These are phyloP conservation scores for Penicillium sp. DNA, from an alignment of 2,329 filamentous ascomycete genomes.

Conservation along the genomic window DNA sequence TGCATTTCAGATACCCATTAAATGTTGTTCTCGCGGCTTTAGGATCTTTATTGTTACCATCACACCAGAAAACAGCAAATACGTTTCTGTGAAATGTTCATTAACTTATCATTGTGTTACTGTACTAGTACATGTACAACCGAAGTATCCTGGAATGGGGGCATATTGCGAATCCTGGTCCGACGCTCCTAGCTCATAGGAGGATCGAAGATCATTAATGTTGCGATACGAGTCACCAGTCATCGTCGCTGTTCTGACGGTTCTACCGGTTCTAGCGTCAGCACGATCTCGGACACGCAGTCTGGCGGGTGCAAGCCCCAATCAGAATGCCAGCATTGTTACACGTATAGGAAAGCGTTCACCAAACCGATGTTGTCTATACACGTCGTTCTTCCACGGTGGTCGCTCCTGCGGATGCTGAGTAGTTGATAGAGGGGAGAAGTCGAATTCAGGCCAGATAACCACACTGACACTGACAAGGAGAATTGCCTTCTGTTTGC, in stretches of 20 bases:
- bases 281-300: neutral
- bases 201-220: neutral
- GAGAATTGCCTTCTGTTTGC: neutral
- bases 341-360: neutral
- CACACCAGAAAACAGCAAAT: no score
- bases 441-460: neutral
- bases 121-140: neutral
- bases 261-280: neutral
- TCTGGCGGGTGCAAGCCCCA: neutral
- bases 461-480: neutral
- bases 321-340: neutral
- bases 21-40: no score
- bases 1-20: no score
- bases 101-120: no score
- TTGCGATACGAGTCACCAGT: neutral
- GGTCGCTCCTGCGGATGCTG: neutral
- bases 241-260: neutral
- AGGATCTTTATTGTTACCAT: no score
- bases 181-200: neutral
- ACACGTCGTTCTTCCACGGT: neutral
- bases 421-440: neutral
- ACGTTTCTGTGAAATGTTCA: no score
- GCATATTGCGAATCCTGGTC: constrained; percentile 4
- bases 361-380: neutral
- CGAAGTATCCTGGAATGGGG: constrained; percentile 2